Evolutionary conservation across 2,329 filamentous ascomycete species (phyloP).

Genomic region (Fusarium sublunatum): DNA sequence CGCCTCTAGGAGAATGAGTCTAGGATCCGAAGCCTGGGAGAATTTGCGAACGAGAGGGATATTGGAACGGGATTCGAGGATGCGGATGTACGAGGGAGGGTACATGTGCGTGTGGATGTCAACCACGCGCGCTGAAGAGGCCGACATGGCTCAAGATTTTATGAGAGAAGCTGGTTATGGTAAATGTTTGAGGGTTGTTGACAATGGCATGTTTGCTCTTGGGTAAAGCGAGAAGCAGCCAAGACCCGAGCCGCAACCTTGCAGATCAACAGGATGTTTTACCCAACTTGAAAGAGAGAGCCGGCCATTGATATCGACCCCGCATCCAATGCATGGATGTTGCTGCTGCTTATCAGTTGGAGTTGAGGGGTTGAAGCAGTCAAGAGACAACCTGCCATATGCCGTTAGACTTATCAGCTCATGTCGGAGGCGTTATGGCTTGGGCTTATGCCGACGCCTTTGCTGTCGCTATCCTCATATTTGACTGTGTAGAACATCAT

Average conservation of each 20-base stretch:
- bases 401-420: constrained; percentile 19
- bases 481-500: background rate
- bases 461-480: background rate
- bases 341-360: constrained; percentile 30
- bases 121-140: constrained; percentile 59
- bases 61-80: constrained; percentile 67
- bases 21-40: constrained; percentile 64
- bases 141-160: constrained; percentile 47
- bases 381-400: background rate
- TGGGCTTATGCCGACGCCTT: constrained; percentile 4
- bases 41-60: constrained; percentile 80
- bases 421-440: background rate
- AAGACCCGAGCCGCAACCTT: constrained; percentile 16
- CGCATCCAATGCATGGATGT: constrained; percentile 9
- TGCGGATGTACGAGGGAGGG: constrained; percentile 70
- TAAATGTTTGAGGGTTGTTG: background rate
- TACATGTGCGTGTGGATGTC: constrained; percentile 79
- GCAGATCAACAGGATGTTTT: constrained; percentile 23
- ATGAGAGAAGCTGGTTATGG: constrained; percentile 1
- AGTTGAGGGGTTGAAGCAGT: constrained; percentile 20
- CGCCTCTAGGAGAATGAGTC: constrained; percentile 72
- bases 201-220: background rate
- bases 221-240: background rate
- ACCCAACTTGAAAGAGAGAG: constrained; percentile 13
- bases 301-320: constrained; percentile 20